Conservation (phyloP, 108 stramenopile genomes). For the Conticribra guillardii region DNA sequence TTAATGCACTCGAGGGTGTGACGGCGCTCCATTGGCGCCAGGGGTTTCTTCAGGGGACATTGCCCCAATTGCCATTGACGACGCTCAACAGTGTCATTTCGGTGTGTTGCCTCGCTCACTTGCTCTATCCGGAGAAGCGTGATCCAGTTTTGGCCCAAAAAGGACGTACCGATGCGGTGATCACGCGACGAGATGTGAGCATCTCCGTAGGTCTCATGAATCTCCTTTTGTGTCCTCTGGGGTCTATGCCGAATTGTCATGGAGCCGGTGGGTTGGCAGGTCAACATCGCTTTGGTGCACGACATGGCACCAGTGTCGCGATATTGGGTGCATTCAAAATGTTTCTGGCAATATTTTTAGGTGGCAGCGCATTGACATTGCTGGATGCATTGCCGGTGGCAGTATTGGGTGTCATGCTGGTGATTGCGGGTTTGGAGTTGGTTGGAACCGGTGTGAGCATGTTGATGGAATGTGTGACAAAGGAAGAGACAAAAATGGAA, state of each 20-base stretch:
- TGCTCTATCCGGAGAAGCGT: constrained; percentile 75
- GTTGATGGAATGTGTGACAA: constrained; percentile 37
- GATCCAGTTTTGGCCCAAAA: constrained; percentile 2
- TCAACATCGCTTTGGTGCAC: constrained; percentile 84
- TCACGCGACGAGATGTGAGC: constrained; percentile 66
- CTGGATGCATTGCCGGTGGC: constrained; percentile 76
- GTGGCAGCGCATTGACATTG: constrained; percentile 56
- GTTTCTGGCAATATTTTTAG: constrained; percentile 64
- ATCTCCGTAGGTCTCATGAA: constrained; percentile 84
- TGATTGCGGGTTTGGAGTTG: constrained; percentile 79
- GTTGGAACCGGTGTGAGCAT: constrained; percentile 62
- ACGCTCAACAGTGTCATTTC: constrained; percentile 81
- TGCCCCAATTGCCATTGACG: constrained; percentile 86
- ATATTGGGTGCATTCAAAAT: constrained; percentile 74
- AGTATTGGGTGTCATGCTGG: constrained; percentile 76
- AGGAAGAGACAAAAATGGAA: constrained; percentile 21
- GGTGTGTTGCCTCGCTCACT: constrained; percentile 73
- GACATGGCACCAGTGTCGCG: constrained; percentile 79
- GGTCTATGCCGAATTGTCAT: constrained; percentile 86
- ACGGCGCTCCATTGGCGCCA: constrained; percentile 62
- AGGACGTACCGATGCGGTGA: constrained; percentile 48
- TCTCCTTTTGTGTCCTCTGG: constrained; percentile 69
- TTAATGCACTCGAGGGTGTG: constrained; percentile 56
- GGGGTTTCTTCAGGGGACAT: constrained; percentile 73
- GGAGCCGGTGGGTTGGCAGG: constrained; percentile 90